Conservation (phyloP, 768 basidiomycete genomes). For the Lactarius deliciosus region DNA sequence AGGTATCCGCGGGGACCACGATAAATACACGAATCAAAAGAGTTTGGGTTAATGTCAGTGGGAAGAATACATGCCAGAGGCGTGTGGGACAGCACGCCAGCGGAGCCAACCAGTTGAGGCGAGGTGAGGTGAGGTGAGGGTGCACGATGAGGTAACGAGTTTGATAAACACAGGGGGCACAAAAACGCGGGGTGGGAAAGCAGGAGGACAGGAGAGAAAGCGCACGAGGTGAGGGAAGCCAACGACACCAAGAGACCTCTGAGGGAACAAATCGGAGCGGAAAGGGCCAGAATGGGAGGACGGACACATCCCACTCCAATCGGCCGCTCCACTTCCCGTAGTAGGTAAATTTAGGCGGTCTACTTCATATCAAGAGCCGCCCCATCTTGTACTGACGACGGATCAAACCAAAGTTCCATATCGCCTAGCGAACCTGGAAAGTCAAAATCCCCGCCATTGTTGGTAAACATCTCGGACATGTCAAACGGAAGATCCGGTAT, state of each 20-base stretch:
- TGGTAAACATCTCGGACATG: constrained; percentile 19
- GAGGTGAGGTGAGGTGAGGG: constrained; percentile 2
- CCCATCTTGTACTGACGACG: constrained; percentile 9
- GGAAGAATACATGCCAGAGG: constrained; percentile 20
- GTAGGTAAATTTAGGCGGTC: not conserved
- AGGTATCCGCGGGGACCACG: constrained; percentile 27
- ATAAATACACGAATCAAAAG: constrained; percentile 24
- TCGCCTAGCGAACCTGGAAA: constrained; percentile 5
- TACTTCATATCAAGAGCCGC: constrained; percentile 16
- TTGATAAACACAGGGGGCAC: constrained; percentile 8
- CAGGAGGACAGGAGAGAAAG: constrained; percentile 9
- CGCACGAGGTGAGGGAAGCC: constrained; percentile 3
- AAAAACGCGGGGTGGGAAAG: constrained; percentile 6
- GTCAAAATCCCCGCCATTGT: constrained; percentile 16
- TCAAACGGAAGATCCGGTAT: constrained; percentile 18
- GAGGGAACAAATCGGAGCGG: not conserved
- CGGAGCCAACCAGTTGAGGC: constrained; percentile 8
- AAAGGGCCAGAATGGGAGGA: not conserved
- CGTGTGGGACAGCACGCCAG: constrained; percentile 1
- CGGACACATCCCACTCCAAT: not conserved
- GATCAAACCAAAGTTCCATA: constrained; percentile 21
- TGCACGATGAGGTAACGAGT: constrained; percentile 15
- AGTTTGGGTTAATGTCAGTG: constrained; percentile 12
- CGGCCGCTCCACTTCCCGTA: not conserved
- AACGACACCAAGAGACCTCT: constrained; percentile 2